Conservation (phyloP, 805 yeast species). For the Diddensiella transvaalensis region DNA sequence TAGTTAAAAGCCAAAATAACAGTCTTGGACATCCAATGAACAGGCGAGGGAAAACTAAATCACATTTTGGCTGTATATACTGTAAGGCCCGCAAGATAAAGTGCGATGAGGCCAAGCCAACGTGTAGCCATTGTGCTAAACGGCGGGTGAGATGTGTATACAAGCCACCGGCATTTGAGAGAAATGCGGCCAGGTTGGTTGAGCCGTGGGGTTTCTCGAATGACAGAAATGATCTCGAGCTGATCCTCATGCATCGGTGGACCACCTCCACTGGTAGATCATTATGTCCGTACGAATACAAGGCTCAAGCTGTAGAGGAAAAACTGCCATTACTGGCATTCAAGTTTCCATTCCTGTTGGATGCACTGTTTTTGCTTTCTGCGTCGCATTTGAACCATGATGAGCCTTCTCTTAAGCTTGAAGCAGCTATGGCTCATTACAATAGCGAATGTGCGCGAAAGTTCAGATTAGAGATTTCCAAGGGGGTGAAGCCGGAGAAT, state of each 20-base stretch:
- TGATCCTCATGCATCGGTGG: background rate
- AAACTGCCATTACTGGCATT: background rate
- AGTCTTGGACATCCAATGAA: too few relatives aligned
- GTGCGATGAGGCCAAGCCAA: background rate
- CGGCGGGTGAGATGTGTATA: background rate
- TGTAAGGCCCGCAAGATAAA: conserved; percentile 1
- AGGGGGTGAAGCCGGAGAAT: background rate
- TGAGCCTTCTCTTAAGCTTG: background rate
- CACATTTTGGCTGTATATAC: conserved; percentile 2
- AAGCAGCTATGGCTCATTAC: background rate
- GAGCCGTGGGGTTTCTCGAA: background rate
- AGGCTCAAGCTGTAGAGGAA: background rate
- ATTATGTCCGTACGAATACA: background rate
- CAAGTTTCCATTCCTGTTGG: background rate
- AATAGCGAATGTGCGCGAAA: background rate
- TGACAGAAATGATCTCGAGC: background rate
- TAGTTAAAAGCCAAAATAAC: too few relatives aligned
- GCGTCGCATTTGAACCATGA: background rate
- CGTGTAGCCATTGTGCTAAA: background rate
- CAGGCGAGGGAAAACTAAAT: background rate
- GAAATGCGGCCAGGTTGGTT: background rate
- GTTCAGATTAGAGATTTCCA: background rate
- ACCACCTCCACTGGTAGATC: background rate
- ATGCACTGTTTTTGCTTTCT: background rate
- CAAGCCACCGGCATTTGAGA: background rate